Evolutionary conservation across 331 rosid genomes (phyloP), one percentile per base, ranked within the genome.

Genomic region (Stylosanthes scabra): DNA sequence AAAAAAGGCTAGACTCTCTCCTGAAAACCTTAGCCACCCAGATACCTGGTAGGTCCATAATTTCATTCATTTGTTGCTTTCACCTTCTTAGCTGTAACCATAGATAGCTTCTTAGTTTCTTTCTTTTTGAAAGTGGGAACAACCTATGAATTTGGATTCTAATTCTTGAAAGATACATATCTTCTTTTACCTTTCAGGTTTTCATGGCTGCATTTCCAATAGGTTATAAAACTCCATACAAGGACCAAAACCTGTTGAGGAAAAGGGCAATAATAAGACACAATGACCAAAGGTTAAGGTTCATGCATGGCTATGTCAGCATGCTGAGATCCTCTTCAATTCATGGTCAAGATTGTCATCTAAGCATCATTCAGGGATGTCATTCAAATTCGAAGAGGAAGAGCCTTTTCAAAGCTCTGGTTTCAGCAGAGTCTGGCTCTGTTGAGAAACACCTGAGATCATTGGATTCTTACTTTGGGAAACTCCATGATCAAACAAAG

Each of bases 391-490:
- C 82, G 27, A 79, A 60, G 45, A 57, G 63, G 52, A 66, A 50
- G 20, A 51, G 15, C 8, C 8, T 65, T 71, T 57, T 11, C 16
- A 55, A 39, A 5, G 74, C 83, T 62, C 16, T 66, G 61, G 80
- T 61, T 76, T 82, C 88, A 40, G 55, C 72, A 27, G 89, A 58
- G 34, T 71, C 89, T 66, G 49, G 72, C n/a, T 40, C 65, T 29
- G 59, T 61, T 42, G 74, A 83, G 82, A 81, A 85, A 72, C 94
- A 94, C 6, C 73, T 94, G 71, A 83, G 87, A 46, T 85, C 89
- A 7, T 68, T 91, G 69, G 88, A 84, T 74, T 86, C 91, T 47
- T 89, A 89, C 70, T 89, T 91, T 74, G 78, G 79, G 50, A 89
- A 92, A 78, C 91, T 91, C 41, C 77, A 81, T 62, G 80, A 71